phyloP scores from a whole-genome alignment of 2,329 filamentous ascomycete species.

The Penicillium griseofulvum region DNA sequence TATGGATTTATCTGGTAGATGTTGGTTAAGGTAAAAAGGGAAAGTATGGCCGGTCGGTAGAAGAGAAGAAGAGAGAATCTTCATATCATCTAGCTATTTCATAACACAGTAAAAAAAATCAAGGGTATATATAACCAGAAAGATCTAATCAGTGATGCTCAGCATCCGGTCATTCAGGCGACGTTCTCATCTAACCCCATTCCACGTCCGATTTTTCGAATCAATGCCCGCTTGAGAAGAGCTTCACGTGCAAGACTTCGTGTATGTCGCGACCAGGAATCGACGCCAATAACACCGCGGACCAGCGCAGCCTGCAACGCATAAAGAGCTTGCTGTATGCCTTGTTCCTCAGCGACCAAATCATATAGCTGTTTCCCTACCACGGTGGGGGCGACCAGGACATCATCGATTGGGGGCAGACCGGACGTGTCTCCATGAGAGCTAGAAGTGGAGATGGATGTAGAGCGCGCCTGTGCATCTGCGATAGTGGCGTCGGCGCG shows the following conservation, averaged over 20 bases:
- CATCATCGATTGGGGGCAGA: conserved; percentile 78
- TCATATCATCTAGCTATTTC: neutral
- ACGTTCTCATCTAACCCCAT: conserved; percentile 43
- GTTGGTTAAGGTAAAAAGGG: too few relatives aligned
- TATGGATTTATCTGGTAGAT: too few relatives aligned
- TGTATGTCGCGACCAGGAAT: conserved; percentile 49
- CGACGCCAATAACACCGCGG: conserved; percentile 45
- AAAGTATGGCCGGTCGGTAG: too few relatives aligned
- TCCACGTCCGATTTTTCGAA: conserved; percentile 46
- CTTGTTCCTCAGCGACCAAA: conserved; percentile 82
- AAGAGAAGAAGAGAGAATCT: too few relatives aligned
- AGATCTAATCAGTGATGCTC: neutral
- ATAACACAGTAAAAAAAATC: neutral
- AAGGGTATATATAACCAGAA: conserved; percentile 15
- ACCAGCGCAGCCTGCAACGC: conserved; percentile 49
- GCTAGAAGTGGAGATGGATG: conserved; percentile 22
- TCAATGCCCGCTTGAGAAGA: conserved; percentile 47
- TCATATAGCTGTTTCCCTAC: conserved; percentile 91
- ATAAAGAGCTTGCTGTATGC: conserved; percentile 82
- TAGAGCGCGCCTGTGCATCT: conserved; percentile 61
- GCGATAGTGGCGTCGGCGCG: conserved; percentile 77
- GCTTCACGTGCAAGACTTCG: conserved; percentile 49
- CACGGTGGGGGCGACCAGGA: conserved; percentile 89
- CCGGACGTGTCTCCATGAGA: conserved; percentile 37
- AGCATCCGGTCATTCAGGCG: neutral